These are phyloP conservation scores for Aspergillus unguis DNA, from an alignment of 2,329 filamentous ascomycete genomes.

Conservation along the genomic window DNA sequence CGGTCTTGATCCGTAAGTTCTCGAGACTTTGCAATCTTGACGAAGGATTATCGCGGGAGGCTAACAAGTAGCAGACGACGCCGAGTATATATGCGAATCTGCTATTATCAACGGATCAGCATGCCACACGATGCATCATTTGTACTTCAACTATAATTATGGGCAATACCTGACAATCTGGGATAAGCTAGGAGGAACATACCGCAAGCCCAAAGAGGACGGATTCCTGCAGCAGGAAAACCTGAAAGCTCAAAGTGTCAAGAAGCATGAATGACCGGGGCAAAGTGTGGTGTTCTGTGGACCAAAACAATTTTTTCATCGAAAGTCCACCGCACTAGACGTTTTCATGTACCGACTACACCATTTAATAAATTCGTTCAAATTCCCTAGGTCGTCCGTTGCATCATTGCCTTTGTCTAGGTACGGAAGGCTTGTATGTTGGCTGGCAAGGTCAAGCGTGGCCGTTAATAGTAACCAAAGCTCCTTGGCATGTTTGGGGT, in stretches of 20 bases:
- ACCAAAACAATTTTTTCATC: neutral
- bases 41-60: neutral
- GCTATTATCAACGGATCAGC: slow-evolving; percentile 88
- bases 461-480: slow-evolving; percentile 31
- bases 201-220: slow-evolving; percentile 19
- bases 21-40: too few relatives aligned
- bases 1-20: slow-evolving; percentile 69
- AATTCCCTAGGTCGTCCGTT: slow-evolving; percentile 29
- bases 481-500: slow-evolving; percentile 32
- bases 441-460: slow-evolving; percentile 21
- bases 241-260: neutral
- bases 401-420: slow-evolving; percentile 22
- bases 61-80: slow-evolving; percentile 58
- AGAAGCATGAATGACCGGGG: neutral
- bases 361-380: slow-evolving; percentile 32
- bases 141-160: slow-evolving; percentile 89
- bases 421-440: slow-evolving; percentile 19
- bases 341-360: slow-evolving; percentile 8
- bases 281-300: neutral
- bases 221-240: slow-evolving; percentile 1
- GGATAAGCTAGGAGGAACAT: slow-evolving; percentile 79
- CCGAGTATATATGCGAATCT: slow-evolving; percentile 84
- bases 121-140: slow-evolving; percentile 91
- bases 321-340: neutral
- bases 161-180: slow-evolving; percentile 92